Base-by-base conservation (phyloP, 2,329 filamentous ascomycete genomes). In the Alternaria conjuncta region DNA sequence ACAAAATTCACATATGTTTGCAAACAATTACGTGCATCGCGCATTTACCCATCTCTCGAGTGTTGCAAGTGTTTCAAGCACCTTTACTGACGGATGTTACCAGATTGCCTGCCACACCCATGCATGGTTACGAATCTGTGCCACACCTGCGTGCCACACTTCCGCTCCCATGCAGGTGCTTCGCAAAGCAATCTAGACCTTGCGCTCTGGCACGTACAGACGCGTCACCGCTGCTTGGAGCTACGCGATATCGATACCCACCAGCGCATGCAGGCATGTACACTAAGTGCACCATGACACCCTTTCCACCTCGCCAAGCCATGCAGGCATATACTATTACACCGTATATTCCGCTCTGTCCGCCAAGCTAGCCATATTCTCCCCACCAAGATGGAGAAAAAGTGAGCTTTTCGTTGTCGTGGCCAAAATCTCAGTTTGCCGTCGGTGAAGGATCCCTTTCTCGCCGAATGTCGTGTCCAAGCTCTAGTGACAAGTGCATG, bases 311-410 rank as follows among this genome's bases (percentile, higher is more conserved):
- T n/a, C 56, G 66, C 64, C 66, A 65, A 69, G 64, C 51, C 23
- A 59, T 55, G 55, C 49, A 36, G 20, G 8, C 36, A 21, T 41
- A 25, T 53, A 36, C 49, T 53, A 41, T 53, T 55, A 55, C 53
- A 55, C 53, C 53, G 53, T 4, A 36, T 46, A 49, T 60, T 68
- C 66, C 66, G 66, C 66, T 66, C 66, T 64, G 66, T 64, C 56
- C 54, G 32, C 21, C 21, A 47, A 47, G 11, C 21, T 44, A 44
- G 6, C 53, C 53, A 36, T 55, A 6, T 55, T 44, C 53, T 20
- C 51, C 32, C 53, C 20, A 43, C 21, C 25, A 26, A 32, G 20
- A 18, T 53, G 13, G 15, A 41, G 11, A 41, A 36, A 53, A 36
- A 53, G 30, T 5, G n/a, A 15, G 23, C 15, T 15, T 28, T 23